Evolutionary conservation across 176 grass and related monocot genomes (phyloP), one percentile per base, ranked within the genome.

Genomic region (Eleusine indica): DNA sequence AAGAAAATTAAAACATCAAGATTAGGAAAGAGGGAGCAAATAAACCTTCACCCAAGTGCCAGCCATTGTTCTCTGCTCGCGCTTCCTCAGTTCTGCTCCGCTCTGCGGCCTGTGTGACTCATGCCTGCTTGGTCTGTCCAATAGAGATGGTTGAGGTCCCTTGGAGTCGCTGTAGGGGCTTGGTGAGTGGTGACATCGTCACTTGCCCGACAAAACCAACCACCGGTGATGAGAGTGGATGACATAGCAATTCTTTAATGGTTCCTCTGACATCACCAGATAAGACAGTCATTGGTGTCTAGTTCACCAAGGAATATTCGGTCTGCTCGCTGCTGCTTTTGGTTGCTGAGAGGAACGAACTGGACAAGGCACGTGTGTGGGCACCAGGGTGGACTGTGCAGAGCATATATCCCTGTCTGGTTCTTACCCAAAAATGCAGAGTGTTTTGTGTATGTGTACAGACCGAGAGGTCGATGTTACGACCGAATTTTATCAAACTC

Each of bases 1-100:
- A 56, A 1, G 5, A 5, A 81, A 53, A 77, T 44, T 61, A 11
- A 63, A 15, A n/a, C 3, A 70, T 62, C 4, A 64, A 39, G 49
- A 13, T 13, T 53, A 30, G 16, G 17, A 0, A 37, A 37, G 7
- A 28, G 6, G 44, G 17, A 32, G 78, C 12, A 18, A 2, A 96
- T 35, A 35, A 35, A 35, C 93, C 93, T 91, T 89, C 7, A 77
- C 51, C 93, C 93, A 96, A n/a, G 75, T 57, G 4, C 68, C 90
- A 67, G 80, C 80, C 90, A 93, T 93, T 73, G 80, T 28, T 67
- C 9, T 83, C 77, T 70, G 35, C 76, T 46, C 73, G 37, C 53
- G 25, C 76, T 46, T 69, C 44, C 43, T n/a, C 4, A n/a, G 56
- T n/a, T 72, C 53, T 71, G 10, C 6, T 68, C 7, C 39, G 7